Conservation (phyloP, 202 grass and related monocot species). For the Panicum virgatum region DNA sequence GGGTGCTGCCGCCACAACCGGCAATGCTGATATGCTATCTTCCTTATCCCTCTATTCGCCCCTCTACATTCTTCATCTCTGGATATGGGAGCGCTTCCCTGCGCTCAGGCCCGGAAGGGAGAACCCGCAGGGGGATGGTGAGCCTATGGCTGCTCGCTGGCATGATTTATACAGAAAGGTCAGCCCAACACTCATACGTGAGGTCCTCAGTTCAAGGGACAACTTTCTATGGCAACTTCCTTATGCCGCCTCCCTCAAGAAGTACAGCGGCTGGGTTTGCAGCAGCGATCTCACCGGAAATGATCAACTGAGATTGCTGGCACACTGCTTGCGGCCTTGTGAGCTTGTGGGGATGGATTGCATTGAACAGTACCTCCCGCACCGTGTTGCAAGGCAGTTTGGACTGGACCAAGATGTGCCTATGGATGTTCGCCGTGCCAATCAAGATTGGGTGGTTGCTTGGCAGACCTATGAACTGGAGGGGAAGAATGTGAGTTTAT, state of each 20-base stretch:
- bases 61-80: slow-evolving; percentile 76
- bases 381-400: slow-evolving; percentile 89
- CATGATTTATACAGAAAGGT: slow-evolving; percentile 71
- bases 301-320: slow-evolving; percentile 53
- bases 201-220: slow-evolving; percentile 36
- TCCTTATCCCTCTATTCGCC: slow-evolving; percentile 66
- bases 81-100: slow-evolving; percentile 87
- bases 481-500: slow-evolving; percentile 60
- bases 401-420: slow-evolving; percentile 95
- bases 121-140: slow-evolving; percentile 33
- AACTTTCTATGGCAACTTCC: slow-evolving; percentile 64
- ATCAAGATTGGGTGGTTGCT: slow-evolving; percentile 57
- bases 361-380: slow-evolving; percentile 86
- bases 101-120: slow-evolving; percentile 48
- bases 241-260: slow-evolving; percentile 35
- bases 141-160: slow-evolving; percentile 70
- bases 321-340: slow-evolving; percentile 60
- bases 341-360: slow-evolving; percentile 83
- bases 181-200: slow-evolving; percentile 35
- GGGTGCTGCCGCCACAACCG: not conserved
- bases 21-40: slow-evolving; percentile 23
- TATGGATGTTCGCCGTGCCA: slow-evolving; percentile 46
- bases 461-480: slow-evolving; percentile 77
- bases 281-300: slow-evolving; percentile 46
- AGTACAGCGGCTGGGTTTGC: slow-evolving; percentile 44